Conservation (phyloP, 176 grass and related monocot species). For the Avena atlantica region DNA sequence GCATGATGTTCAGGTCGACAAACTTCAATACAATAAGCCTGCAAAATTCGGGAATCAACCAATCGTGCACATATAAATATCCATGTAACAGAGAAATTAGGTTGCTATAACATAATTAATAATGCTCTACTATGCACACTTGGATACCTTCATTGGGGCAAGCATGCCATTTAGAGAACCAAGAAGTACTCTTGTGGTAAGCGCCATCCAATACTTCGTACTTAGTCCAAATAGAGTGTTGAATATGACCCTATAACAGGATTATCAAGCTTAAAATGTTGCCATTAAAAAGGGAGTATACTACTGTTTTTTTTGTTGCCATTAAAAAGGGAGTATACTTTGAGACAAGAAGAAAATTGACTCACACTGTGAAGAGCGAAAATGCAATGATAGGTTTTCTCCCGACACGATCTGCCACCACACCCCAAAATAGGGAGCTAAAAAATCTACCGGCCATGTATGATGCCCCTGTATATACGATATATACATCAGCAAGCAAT, state of each 20-base stretch:
- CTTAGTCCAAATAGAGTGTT: slow-evolving; percentile 83
- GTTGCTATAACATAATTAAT: neutral
- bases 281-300: neutral
- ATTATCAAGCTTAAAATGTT: neutral
- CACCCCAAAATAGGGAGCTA: slow-evolving; percentile 72
- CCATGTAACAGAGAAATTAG: neutral
- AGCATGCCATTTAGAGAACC: slow-evolving; percentile 76
- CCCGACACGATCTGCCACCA: slow-evolving; percentile 72
- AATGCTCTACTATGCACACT: neutral
- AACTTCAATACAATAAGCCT: slow-evolving; percentile 85
- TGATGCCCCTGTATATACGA: slow-evolving; percentile 61
- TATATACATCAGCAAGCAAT: neutral
- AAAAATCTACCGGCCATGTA: slow-evolving; percentile 88
- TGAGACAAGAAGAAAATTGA: neutral
- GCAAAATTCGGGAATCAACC: neutral
- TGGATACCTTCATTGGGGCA: slow-evolving; percentile 51
- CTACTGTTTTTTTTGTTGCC: neutral
- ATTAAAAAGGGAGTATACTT: neutral
- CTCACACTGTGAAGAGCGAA: slow-evolving; percentile 74
- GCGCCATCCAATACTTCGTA: slow-evolving; percentile 75
- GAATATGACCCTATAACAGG: slow-evolving; percentile 63
- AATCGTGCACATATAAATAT: neutral
- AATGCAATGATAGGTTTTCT: slow-evolving; percentile 78
- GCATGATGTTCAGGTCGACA: slow-evolving; percentile 72
- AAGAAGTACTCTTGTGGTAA: slow-evolving; percentile 68